A percentile compares a stretch with the other conserved stretches of the same genome.
These are phyloP conservation scores for Glonium stellatum DNA, from an alignment of 495 filamentous ascomycete species.

Conservation along the genomic window DNA sequence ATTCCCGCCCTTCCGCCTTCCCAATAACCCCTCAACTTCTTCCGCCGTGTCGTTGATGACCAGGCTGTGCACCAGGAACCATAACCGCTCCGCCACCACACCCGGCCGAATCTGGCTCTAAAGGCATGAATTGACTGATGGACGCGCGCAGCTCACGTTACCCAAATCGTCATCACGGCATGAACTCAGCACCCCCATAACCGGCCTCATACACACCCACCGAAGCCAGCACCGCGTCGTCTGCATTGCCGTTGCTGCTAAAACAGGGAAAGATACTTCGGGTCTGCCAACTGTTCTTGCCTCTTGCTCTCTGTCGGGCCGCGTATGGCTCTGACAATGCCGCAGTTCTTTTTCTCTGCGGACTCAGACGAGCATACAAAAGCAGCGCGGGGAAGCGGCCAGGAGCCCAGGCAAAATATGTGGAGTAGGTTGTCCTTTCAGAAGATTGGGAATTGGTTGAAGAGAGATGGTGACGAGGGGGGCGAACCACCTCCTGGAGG, in stretches of 20 bases:
- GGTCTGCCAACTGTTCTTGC: background rate
- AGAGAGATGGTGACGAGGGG: constrained; percentile 32
- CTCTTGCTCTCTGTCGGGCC: background rate
- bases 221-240: constrained; percentile 17
- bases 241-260: background rate
- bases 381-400: constrained; percentile 18
- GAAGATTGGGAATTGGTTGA: constrained; percentile 32
- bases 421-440: constrained; percentile 29
- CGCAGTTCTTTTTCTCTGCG: constrained; percentile 17
- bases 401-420: constrained; percentile 20
- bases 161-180: constrained; percentile 19
- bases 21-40: background rate
- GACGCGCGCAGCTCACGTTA: constrained; percentile 24
- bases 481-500: constrained; percentile 19
- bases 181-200: constrained; percentile 23
- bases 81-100: background rate
- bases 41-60: background rate
- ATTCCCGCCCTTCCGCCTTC: background rate
- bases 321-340: constrained; percentile 11
- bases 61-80: background rate
- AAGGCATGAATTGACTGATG: constrained; percentile 25
- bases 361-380: constrained; percentile 17
- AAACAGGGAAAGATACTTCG: background rate
- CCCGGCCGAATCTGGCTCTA: background rate
- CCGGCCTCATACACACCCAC: constrained; percentile 3